phyloP scores from a whole-genome alignment of 352 stramenopile genomes.

The Phytophthora pseudosyringae region DNA sequence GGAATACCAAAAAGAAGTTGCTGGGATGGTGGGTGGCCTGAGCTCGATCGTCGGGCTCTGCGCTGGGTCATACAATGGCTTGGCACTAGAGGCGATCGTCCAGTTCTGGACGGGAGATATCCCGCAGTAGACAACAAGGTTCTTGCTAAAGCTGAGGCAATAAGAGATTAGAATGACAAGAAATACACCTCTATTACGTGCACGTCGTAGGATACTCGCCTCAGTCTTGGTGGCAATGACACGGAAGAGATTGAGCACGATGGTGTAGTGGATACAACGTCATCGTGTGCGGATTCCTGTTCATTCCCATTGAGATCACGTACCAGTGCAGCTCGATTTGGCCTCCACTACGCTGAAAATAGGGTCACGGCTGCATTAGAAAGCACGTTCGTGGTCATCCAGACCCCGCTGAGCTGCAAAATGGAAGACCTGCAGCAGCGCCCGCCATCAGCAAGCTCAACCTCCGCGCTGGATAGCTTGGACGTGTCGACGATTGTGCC shows the following conservation, averaged over 20 bases:
- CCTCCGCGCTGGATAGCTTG: constrained; percentile 24
- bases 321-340: not conserved
- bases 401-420: not conserved
- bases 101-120: constrained; percentile 45
- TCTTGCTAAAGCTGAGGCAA: not conserved
- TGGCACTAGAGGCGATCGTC: constrained; percentile 72
- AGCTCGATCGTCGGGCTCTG: constrained; percentile 80
- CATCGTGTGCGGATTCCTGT: too few species aligned
- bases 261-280: too few species aligned
- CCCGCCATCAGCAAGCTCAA: constrained; percentile 10
- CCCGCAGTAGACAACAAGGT: constrained; percentile 4
- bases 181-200: not conserved
- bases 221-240: too few species aligned
- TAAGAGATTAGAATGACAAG: constrained; percentile 20
- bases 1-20: constrained; percentile 82
- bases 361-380: not conserved
- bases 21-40: constrained; percentile 75
- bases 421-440: constrained; percentile 25
- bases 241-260: too few species aligned
- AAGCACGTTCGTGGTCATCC: not conserved
- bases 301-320: too few species aligned
- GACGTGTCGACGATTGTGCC: constrained; percentile 43
- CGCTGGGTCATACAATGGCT: constrained; percentile 75
- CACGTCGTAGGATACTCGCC: not conserved
- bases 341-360: constrained; percentile 22